These are phyloP conservation scores for Juncus effusus DNA, from an alignment of 176 grass and related monocot species.

Conservation along the genomic window DNA sequence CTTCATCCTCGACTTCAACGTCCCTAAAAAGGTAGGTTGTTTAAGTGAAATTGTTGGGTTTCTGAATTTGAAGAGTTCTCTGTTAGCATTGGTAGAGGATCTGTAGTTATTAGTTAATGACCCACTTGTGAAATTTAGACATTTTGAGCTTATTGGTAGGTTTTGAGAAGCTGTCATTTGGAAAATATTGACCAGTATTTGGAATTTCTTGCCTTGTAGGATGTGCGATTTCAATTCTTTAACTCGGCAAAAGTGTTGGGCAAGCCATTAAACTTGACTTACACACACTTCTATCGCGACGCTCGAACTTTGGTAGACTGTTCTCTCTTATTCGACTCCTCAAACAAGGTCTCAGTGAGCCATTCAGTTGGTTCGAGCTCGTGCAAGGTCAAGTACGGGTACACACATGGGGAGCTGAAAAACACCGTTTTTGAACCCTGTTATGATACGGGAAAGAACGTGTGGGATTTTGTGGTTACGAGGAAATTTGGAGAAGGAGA, in stretches of 20 bases:
- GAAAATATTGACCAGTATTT: neutral
- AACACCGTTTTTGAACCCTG: constrained; percentile 71
- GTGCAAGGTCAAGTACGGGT: constrained; percentile 75
- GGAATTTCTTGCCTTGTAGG: constrained; percentile 32
- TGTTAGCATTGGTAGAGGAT: no score
- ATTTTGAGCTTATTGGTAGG: no score
- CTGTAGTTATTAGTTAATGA: no score
- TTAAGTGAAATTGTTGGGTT: no score
- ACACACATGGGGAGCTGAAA: constrained; percentile 49
- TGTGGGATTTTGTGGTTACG: constrained; percentile 77
- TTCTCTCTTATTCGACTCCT: constrained; percentile 51
- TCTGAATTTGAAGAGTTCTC: no score
- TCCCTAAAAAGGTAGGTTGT: constrained; percentile 37
- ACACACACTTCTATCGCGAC: constrained; percentile 44
- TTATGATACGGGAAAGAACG: constrained; percentile 67
- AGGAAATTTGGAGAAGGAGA: constrained; percentile 53
- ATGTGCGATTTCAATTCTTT: constrained; percentile 92
- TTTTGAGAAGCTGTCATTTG: no score
- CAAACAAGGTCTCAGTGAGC: constrained; percentile 66
- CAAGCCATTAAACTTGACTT: constrained; percentile 76
- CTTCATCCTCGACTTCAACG: constrained; percentile 75
- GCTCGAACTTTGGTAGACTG: constrained; percentile 50
- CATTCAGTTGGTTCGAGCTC: constrained; percentile 49
- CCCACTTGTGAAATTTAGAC: no score
- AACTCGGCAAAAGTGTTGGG: constrained; percentile 60